Evolutionary conservation across 2,329 filamentous ascomycete species (phyloP).

Genomic region (Sphaerulina musiva): DNA sequence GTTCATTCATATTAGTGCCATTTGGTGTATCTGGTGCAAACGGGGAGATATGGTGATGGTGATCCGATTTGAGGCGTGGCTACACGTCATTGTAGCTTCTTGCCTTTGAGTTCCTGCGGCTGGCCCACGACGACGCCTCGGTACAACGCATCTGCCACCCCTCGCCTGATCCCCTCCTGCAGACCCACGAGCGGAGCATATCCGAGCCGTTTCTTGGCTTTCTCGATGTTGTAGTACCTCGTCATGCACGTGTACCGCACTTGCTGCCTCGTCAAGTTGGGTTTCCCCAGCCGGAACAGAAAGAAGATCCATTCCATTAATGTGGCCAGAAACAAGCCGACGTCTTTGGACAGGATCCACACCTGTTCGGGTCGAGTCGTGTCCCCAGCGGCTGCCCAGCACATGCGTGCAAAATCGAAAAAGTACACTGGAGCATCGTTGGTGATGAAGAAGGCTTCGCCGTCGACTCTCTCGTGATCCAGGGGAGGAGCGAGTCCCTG

Average conservation of each 20-base stretch:
- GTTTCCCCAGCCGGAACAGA: conserved; percentile 38
- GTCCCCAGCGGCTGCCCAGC: conserved; percentile 43
- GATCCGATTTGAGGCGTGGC: not conserved
- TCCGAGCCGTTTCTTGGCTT: conserved; percentile 64
- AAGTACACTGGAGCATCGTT: conserved; percentile 47
- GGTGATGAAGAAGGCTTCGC: conserved; percentile 48
- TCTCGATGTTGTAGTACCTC: conserved; percentile 69
- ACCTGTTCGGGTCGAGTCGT: conserved; percentile 35
- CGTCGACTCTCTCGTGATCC: conserved; percentile 44
- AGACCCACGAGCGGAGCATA: conserved; percentile 63
- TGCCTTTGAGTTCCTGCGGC: conserved; percentile 31
- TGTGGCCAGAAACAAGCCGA: conserved; percentile 39
- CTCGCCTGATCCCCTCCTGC: conserved; percentile 53
- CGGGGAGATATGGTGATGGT: not conserved
- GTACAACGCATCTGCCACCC: conserved; percentile 39
- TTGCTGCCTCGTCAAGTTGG: conserved; percentile 42
- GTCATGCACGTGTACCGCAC: conserved; percentile 66
- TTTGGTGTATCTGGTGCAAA: not conserved
- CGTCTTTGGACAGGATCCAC: conserved; percentile 40
- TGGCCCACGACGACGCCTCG: conserved; percentile 33
- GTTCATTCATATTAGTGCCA: not conserved
- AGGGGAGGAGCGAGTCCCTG: conserved; percentile 36
- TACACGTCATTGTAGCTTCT: conserved; percentile 19
- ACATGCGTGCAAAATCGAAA: conserved; percentile 45
- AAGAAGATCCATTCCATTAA: conserved; percentile 43